These are phyloP conservation scores for Sphagnum contortum DNA, from an alignment of 225 moss, liverwort and hornwort genomes.

Conservation along the genomic window DNA sequence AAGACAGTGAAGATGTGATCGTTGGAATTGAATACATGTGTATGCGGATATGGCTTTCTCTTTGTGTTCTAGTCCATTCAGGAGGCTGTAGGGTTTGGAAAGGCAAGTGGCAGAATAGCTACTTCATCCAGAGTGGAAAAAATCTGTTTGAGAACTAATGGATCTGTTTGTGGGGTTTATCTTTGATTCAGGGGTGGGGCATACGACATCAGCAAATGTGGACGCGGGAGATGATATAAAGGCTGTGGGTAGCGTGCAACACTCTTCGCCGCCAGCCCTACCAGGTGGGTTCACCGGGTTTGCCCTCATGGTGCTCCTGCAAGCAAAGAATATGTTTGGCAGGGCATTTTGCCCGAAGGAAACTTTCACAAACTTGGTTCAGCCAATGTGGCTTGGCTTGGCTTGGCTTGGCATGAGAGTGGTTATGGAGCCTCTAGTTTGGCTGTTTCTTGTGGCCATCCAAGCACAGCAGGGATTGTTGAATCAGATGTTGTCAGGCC, in stretches of 20 bases:
- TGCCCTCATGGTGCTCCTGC: conserved; percentile 71
- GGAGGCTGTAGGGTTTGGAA: too few species aligned
- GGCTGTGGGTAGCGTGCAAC: conserved; percentile 62
- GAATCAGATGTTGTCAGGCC: conserved; percentile 83
- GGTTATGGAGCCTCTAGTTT: conserved; percentile 50
- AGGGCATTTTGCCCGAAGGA: conserved; percentile 52
- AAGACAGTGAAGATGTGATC: too few species aligned
- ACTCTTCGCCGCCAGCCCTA: conserved; percentile 51
- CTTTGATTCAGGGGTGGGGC: conserved; percentile 24
- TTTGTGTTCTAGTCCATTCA: too few species aligned
- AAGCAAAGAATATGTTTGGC: conserved; percentile 61
- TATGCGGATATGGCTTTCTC: too few species aligned
- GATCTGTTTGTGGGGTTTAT: too few species aligned
- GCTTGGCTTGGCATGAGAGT: conserved; percentile 41
- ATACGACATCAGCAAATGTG: conserved; percentile 22
- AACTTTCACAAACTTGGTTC: conserved; percentile 52
- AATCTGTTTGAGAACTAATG: too few species aligned
- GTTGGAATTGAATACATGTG: too few species aligned
- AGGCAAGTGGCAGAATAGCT: too few species aligned
- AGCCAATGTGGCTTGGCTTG: conserved; percentile 52
- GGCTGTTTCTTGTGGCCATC: conserved; percentile 51
- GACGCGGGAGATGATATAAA: conserved; percentile 57
- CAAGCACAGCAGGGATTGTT: conserved; percentile 53
- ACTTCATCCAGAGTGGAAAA: too few species aligned
- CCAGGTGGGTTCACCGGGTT: conserved; percentile 81